Evolutionary conservation across 345 rosid genomes (phyloP).

Genomic region (Citrus australasica): DNA sequence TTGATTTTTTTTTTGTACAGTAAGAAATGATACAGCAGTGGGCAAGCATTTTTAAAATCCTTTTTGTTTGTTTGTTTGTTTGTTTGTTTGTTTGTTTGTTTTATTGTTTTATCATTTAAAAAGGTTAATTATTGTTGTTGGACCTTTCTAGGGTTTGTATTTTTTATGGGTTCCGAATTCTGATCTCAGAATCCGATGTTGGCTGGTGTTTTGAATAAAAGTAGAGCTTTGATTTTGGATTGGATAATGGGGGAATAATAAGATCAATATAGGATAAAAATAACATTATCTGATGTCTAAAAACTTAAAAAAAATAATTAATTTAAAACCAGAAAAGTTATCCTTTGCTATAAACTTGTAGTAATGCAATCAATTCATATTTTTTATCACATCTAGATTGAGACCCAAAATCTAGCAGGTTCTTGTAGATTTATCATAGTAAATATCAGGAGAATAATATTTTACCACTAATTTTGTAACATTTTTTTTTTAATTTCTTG

Average conservation of each 20-base stretch:
- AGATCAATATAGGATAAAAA: neutral
- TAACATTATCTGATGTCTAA: too few relatives aligned
- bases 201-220: neutral
- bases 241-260: neutral
- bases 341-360: too few relatives aligned
- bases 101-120: neutral
- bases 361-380: too few relatives aligned
- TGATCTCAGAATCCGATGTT: neutral
- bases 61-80: neutral
- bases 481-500: too few relatives aligned
- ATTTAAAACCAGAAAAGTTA: too few relatives aligned
- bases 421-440: too few relatives aligned
- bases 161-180: neutral
- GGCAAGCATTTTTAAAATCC: neutral
- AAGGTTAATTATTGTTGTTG: too few relatives aligned
- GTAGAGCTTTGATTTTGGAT: neutral
- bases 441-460: too few relatives aligned
- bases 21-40: neutral
- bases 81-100: neutral
- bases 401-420: too few relatives aligned
- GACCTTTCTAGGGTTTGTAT: neutral
- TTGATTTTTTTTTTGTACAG: constrained; percentile 13
- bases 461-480: too few relatives aligned
- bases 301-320: too few relatives aligned
- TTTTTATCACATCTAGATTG: too few relatives aligned